phyloP scores from a whole-genome alignment of 805 yeast genomes.

The Yamadazyma sp. region DNA sequence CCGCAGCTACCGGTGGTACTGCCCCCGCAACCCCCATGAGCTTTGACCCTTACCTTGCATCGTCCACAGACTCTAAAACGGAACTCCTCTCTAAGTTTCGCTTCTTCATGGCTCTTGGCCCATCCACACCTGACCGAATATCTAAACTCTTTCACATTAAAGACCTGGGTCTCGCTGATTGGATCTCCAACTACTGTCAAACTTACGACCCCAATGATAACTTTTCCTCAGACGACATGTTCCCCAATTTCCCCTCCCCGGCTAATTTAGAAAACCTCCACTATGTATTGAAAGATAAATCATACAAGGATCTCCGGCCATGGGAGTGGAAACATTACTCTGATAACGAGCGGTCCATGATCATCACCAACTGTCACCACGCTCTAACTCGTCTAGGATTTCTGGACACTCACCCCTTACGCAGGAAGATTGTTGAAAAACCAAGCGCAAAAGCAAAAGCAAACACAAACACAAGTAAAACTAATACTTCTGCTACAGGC shows the following conservation, averaged over 20 bases:
- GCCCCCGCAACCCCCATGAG: slow-evolving; percentile 16
- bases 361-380: slow-evolving; percentile 33
- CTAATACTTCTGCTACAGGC: not conserved
- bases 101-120: slow-evolving; percentile 51
- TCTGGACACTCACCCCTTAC: slow-evolving; percentile 43
- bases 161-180: slow-evolving; percentile 16
- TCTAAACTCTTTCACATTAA: slow-evolving; percentile 1
- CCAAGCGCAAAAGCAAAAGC: slow-evolving; percentile 1
- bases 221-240: slow-evolving; percentile 31
- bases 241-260: slow-evolving; percentile 19
- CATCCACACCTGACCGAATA: slow-evolving; percentile 28
- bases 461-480: not conserved
- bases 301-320: slow-evolving; percentile 40
- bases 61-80: slow-evolving; percentile 9
- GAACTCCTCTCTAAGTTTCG: slow-evolving; percentile 29
- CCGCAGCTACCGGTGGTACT: too few species aligned
- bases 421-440: slow-evolving; percentile 29
- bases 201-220: slow-evolving; percentile 31
- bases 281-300: slow-evolving; percentile 39
- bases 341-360: slow-evolving; percentile 29
- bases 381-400: slow-evolving; percentile 44
- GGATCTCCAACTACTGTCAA: slow-evolving; percentile 30
- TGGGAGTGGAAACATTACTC: slow-evolving; percentile 36
- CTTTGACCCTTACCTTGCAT: slow-evolving; percentile 15
- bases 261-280: slow-evolving; percentile 1